Percentiles rank a stretch among this genome's conserved stretches.
These are phyloP conservation scores for Penicillium ucsense DNA, from an alignment of 495 filamentous ascomycete genomes.

Conservation along the genomic window DNA sequence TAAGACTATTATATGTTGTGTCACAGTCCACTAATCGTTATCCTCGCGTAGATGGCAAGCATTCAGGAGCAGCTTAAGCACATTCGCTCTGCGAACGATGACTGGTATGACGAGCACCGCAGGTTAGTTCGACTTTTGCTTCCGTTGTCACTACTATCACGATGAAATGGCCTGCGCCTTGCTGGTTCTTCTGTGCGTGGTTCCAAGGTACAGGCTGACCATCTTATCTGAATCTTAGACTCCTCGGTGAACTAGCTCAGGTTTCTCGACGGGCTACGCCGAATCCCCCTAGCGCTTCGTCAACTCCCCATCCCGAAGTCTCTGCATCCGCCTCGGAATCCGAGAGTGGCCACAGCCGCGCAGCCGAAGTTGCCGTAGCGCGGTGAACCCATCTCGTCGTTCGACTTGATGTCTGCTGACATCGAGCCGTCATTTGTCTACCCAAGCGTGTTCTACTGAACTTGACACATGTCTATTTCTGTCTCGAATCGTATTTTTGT, in stretches of 20 bases:
- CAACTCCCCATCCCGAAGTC: conserved; percentile 23
- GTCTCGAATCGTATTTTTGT: conserved; percentile 5
- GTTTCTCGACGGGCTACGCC: conserved; percentile 28
- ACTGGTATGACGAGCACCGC: conserved; percentile 38
- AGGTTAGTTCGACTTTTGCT: conserved; percentile 18
- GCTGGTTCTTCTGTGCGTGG: too few relatives aligned
- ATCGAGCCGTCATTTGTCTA: too few relatives aligned
- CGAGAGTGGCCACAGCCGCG: conserved; percentile 8
- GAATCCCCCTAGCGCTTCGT: conserved; percentile 22
- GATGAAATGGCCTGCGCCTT: too few relatives aligned
- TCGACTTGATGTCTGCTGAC: neutral
- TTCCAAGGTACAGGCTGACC: too few relatives aligned
- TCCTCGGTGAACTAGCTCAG: conserved; percentile 34
- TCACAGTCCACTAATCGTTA: conserved; percentile 10
- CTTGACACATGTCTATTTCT: neutral
- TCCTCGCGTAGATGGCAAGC: conserved; percentile 36
- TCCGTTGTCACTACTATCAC: too few relatives aligned
- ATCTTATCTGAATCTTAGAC: conserved; percentile 11
- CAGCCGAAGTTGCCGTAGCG: conserved; percentile 5
- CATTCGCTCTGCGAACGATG: conserved; percentile 34
- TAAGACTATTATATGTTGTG: conserved; percentile 5
- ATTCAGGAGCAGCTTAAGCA: conserved; percentile 45
- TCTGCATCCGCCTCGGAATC: conserved; percentile 12
- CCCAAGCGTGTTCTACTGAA: neutral
- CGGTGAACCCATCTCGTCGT: conserved; percentile 1